These are phyloP conservation scores for Solanum hybrid DNA, from an alignment of 305 asterid genomes.

Conservation along the genomic window DNA sequence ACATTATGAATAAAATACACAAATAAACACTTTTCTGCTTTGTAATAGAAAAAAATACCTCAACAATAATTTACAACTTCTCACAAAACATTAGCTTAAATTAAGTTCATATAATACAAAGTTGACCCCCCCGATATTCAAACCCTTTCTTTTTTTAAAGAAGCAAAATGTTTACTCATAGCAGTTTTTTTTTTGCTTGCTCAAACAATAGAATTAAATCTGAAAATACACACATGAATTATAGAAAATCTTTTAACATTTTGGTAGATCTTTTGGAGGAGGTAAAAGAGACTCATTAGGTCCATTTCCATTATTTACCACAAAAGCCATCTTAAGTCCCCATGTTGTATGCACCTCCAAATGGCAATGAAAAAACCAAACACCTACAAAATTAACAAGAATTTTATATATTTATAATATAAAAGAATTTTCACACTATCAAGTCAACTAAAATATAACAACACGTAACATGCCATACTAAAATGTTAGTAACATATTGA, in stretches of 20 bases:
- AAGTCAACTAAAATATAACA: neutral
- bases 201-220: neutral
- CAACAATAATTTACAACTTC: neutral
- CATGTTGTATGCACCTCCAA: constrained; percentile 64
- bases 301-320: constrained; percentile 63
- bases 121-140: neutral
- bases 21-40: neutral
- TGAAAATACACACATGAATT: constrained; percentile 1
- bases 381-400: constrained; percentile 18
- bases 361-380: constrained; percentile 74
- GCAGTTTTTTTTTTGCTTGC: neutral
- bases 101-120: neutral
- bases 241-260: constrained; percentile 25
- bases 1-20: neutral
- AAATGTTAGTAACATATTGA: neutral
- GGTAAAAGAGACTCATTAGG: constrained; percentile 51
- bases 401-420: neutral
- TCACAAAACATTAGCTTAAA: neutral
- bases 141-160: neutral
- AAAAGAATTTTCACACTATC: neutral
- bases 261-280: constrained; percentile 60
- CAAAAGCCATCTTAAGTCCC: constrained; percentile 79
- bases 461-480: neutral
- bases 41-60: neutral
- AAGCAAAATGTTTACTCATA: neutral